Conservation (phyloP, 169 alveolate genomes). For the Cryptosporidium meleagridis region DNA sequence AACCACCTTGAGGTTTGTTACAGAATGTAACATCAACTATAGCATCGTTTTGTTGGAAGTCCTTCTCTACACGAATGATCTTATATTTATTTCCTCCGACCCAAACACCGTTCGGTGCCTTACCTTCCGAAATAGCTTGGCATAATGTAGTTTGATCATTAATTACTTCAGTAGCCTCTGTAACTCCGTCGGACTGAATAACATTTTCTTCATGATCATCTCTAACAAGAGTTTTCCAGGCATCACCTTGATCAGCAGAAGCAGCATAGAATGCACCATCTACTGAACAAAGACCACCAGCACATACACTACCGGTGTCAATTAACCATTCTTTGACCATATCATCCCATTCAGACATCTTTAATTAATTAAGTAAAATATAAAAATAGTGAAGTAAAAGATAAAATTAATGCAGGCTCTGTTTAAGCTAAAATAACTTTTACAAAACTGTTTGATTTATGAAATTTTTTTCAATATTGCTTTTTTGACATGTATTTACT, state of each 20-base stretch:
- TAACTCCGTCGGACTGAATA: constrained; percentile 74
- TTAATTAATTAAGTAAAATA: not conserved
- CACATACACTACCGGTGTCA: constrained; percentile 77
- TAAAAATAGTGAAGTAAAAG: no score
- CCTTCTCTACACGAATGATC: constrained; percentile 72
- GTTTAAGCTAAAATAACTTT: constrained; percentile 1
- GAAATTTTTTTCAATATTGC: not conserved
- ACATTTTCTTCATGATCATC: constrained; percentile 79
- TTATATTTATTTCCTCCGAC: constrained; percentile 79
- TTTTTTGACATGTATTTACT: constrained; percentile 49
- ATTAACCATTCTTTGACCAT: constrained; percentile 78
- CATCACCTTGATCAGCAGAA: constrained; percentile 75
- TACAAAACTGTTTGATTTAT: not conserved
- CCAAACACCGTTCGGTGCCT: constrained; percentile 81
- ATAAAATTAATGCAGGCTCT: not conserved
- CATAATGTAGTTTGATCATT: constrained; percentile 77
- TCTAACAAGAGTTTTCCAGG: constrained; percentile 73
- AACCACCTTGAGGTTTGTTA: constrained; percentile 78
- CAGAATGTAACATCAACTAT: constrained; percentile 39
- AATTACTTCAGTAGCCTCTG: constrained; percentile 70
- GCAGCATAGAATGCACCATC: constrained; percentile 79
- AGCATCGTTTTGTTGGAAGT: constrained; percentile 50
- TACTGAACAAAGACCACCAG: constrained; percentile 78
- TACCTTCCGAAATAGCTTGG: constrained; percentile 78
- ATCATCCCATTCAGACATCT: constrained; percentile 76